A percentile compares a stretch with the other conserved stretches of the same genome.
Evolutionary conservation across 2,329 filamentous ascomycete genomes (phyloP).

Genomic region (Aspergillus sclerotialis): DNA sequence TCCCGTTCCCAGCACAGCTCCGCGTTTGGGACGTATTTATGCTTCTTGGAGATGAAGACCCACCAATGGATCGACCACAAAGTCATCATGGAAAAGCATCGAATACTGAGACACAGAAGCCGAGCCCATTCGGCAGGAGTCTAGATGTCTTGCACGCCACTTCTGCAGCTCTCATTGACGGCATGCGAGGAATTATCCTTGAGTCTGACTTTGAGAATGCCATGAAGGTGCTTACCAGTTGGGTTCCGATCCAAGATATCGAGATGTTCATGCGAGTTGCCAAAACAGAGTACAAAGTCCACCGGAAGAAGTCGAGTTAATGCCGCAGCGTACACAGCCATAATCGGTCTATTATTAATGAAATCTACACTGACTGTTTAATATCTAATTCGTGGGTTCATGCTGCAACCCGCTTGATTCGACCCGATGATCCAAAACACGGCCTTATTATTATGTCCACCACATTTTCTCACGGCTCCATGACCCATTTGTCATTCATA

Average conservation of each 20-base stretch:
- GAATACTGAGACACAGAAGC: conserved; percentile 18
- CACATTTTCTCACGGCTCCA: too few relatives aligned
- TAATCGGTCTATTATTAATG: too few relatives aligned
- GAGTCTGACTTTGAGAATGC: conserved; percentile 95
- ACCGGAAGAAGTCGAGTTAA: conserved; percentile 40
- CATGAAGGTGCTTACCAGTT: conserved; percentile 94
- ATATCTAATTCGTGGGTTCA: too few relatives aligned
- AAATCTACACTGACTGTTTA: too few relatives aligned
- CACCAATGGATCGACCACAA: conserved; percentile 9
- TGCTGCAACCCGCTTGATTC: too few relatives aligned
- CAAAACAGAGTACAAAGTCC: conserved; percentile 75
- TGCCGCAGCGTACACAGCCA: too few relatives aligned
- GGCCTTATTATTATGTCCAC: too few relatives aligned
- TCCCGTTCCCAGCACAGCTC: conserved; percentile 88
- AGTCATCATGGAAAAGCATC: conserved; percentile 8
- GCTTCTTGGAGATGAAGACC: conserved; percentile 70
- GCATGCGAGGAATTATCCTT: conserved; percentile 77
- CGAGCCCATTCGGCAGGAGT: conserved; percentile 51
- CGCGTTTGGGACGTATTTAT: conserved; percentile 98
- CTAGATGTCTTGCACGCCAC: conserved; percentile 87
- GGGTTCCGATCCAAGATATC: conserved; percentile 89
- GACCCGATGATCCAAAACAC: too few relatives aligned
- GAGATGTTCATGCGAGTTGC: conserved; percentile 88
- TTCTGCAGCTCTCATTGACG: conserved; percentile 82
- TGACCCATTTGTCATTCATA: too few relatives aligned